These are phyloP conservation scores for Botrytis medusae DNA, from an alignment of 2,329 filamentous ascomycete genomes.

Conservation along the genomic window DNA sequence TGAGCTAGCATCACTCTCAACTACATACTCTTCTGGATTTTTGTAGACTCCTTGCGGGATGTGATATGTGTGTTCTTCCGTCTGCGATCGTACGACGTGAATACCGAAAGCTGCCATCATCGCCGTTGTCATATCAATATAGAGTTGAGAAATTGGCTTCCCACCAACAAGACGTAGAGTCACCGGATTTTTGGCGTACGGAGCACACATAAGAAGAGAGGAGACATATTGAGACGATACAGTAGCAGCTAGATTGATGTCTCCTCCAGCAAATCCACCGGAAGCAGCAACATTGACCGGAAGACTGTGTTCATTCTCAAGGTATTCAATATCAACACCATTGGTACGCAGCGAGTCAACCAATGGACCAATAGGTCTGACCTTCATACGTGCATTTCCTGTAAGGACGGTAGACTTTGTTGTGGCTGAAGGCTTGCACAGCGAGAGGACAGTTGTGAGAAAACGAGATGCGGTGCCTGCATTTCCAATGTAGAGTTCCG, in stretches of 20 bases:
- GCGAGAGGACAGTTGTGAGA: conserved; percentile 83
- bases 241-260: conserved; percentile 89
- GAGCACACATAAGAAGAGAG: conserved; percentile 92
- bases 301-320: conserved; percentile 79
- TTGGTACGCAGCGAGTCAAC: conserved; percentile 88
- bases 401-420: conserved; percentile 76
- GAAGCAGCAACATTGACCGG: conserved; percentile 81
- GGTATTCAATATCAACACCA: conserved; percentile 81
- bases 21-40: conserved; percentile 81
- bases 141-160: conserved; percentile 93
- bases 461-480: conserved; percentile 95
- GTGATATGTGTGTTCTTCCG: conserved; percentile 87
- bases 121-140: conserved; percentile 97
- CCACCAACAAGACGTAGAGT: conserved; percentile 90
- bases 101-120: conserved; percentile 97
- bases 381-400: conserved; percentile 94
- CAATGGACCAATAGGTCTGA: conserved; percentile 86
- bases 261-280: conserved; percentile 78
- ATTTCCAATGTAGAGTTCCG: conserved; percentile 89
- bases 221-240: conserved; percentile 99
- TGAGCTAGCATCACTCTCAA: conserved; percentile 97
- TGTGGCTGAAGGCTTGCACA: conserved; percentile 64
- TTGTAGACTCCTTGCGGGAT: conserved; percentile 82
- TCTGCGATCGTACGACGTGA: conserved; percentile 70
- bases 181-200: conserved; percentile 92